Evolutionary conservation across 441 rosid species (phyloP), one percentile per base, ranked within the genome.

Genomic region (Croton setiger): DNA sequence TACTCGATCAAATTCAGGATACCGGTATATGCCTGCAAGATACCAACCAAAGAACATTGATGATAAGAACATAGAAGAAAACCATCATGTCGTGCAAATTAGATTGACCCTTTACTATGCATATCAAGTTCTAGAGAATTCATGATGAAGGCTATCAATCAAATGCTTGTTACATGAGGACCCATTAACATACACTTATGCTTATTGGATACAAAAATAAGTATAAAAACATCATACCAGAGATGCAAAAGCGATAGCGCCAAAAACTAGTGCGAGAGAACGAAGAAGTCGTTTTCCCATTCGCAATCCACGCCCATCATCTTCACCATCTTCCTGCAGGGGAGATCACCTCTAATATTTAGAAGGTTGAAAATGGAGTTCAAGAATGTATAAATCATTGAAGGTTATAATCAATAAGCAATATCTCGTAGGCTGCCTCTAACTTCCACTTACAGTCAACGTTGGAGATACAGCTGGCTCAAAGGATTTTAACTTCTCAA

Each of bases 251-350:
- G 94, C 92, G 60, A 95, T 84, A 71, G 88, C 83, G 58, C 98
- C 92, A 72, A 92, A 90, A 71, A 85, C 97, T 84, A 95, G 67
- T 9, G 87, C 91, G 67, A 95, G 96, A 72, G 98, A 86, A 35
- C 98, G 93, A 66, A 95, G 91, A 81, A 92, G 75, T 53, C 98
- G 81, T 77, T 92, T 92, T 79, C 97, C 97, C 91, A 90, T 87
- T 66, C 86, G 79, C 71, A 92, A 36, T 49, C 84, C 86, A 39
- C 89, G 81, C 27, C 92, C 92, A 36, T 75, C 83, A 59, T 95
- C 99, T 83, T 84, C 93, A 53, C 97, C 97, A 44, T 90, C 96
- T 84, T 87, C 97, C 99, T 95, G 86, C 80, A 85, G 74, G 27
- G 72, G 80, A 72, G 66, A 72, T 74, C 70, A 79, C 64, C 58